Conservation (phyloP, 257 asterid species). For the Jasminum sambac region DNA sequence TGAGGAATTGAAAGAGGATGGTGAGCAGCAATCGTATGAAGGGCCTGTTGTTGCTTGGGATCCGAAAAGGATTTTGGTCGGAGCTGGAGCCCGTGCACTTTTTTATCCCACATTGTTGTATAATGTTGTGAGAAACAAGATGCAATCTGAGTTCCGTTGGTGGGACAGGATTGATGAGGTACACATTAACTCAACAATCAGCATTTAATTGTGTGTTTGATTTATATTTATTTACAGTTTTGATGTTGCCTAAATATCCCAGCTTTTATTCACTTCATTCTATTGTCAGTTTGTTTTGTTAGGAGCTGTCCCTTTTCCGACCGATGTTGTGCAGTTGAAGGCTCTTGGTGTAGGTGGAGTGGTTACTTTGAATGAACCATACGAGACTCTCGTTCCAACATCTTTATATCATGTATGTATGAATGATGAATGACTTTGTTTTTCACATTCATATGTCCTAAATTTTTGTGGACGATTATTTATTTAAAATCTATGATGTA, state of each 20-base stretch:
- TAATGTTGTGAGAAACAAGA: constrained; percentile 80
- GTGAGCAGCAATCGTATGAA: constrained; percentile 40
- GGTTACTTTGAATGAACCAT: constrained; percentile 84
- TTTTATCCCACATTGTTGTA: constrained; percentile 92
- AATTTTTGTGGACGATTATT: background rate
- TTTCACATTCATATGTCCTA: background rate
- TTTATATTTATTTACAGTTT: background rate
- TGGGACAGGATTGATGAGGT: constrained; percentile 98
- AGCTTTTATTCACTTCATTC: constrained; percentile 13
- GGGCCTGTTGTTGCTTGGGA: constrained; percentile 54
- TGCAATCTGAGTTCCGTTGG: constrained; percentile 91
- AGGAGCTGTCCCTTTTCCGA: constrained; percentile 98
- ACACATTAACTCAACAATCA: constrained; percentile 10
- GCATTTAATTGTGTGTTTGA: background rate
- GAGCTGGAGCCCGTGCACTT: constrained; percentile 95
- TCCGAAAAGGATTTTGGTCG: constrained; percentile 75
- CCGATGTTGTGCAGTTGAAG: constrained; percentile 84
- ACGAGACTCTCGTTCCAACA: constrained; percentile 81
- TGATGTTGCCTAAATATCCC: constrained; percentile 6
- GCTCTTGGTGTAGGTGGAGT: constrained; percentile 88
- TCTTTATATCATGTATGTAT: constrained; percentile 64
- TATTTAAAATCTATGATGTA: background rate
- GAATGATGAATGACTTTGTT: background rate
- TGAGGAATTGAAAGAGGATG: constrained; percentile 66
- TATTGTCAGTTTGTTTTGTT: constrained; percentile 66